Evolutionary conservation across 2,329 filamentous ascomycete species (phyloP).

Genomic region (Chaetomium sp.): DNA sequence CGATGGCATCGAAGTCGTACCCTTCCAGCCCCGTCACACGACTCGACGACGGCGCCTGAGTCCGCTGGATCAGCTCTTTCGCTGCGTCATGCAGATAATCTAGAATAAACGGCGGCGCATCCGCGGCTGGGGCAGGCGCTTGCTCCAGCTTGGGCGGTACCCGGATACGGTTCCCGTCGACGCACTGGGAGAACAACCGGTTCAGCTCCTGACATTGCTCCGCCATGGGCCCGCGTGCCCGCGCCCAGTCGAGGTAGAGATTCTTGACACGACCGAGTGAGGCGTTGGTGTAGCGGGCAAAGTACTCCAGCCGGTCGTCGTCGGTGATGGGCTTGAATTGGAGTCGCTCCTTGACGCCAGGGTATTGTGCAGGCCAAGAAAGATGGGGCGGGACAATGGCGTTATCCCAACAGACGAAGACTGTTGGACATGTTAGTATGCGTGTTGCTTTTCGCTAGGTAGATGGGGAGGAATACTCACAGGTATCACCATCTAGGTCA

Average conservation of each 20-base stretch:
- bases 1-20: slow-evolving; percentile 25
- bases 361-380: slow-evolving; percentile 33
- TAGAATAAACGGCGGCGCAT: slow-evolving; percentile 30
- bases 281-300: slow-evolving; percentile 34
- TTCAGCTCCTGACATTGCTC: slow-evolving; percentile 36
- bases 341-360: slow-evolving; percentile 32
- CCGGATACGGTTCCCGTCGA: slow-evolving; percentile 35
- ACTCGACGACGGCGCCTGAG: not conserved
- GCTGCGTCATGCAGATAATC: slow-evolving; percentile 31
- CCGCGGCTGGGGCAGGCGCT: slow-evolving; percentile 22
- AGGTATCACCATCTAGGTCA: slow-evolving; percentile 37
- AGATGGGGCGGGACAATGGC: slow-evolving; percentile 33
- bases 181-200: slow-evolving; percentile 35
- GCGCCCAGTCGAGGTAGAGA: slow-evolving; percentile 37
- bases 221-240: slow-evolving; percentile 31
- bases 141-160: slow-evolving; percentile 30
- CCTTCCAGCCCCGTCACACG: slow-evolving; percentile 9
- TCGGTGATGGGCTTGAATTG: slow-evolving; percentile 32
- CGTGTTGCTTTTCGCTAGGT: not conserved
- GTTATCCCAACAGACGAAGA: slow-evolving; percentile 37
- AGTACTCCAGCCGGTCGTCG: slow-evolving; percentile 34
- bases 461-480: slow-evolving; percentile 21
- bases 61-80: slow-evolving; percentile 14
- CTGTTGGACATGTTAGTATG: slow-evolving; percentile 17
- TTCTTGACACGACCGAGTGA: slow-evolving; percentile 36